Base-by-base conservation (phyloP, 2,329 filamentous ascomycete species). In the Fusarium annulatum region DNA sequence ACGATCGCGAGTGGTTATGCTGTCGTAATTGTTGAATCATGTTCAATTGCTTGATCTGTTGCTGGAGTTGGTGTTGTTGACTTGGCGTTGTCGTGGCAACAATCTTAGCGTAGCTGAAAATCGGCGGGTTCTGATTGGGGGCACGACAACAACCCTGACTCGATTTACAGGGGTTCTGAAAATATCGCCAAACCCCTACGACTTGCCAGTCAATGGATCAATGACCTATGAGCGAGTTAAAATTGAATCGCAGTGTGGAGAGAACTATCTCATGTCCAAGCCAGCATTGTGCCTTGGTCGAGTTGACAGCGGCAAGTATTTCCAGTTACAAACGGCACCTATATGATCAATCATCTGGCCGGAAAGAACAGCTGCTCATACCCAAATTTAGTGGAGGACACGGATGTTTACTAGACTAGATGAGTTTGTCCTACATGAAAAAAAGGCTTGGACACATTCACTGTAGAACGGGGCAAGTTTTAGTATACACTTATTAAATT, bases 251-350 rank as follows among this genome's bases (percentile, higher is more conserved):
- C 43, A 15, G 43, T 15, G 4, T 7, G 3, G 18, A 46, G 11
- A 7, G 43, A 28, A 8, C 4, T 0, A 46, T 28, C 8, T 19
- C 19, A 7, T 0, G 0, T 3, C 3, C 23, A 46, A n/a, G 23
- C 18, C 43, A 28, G 7, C 11, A 46, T 14, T 1, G 11, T 0
- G 19, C 3, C 0, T 28, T 28, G 12, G 0, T 28, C 23, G 8
- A 28, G 5, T 14, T 28, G 12, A 46, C 23, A 3, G 23, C 23
- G 8, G 9, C 8, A 21, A 4, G 23, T 21, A 9, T 46, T 9
- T 26, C 9, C 2, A 28, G 18, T 3, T 11, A 6, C 16, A 7
- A 26, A 26, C 1, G 11, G 7, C 42, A 14, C 23, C 16, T 8
- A 3, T 14, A 28, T 1, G 43, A 28, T 46, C 3, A 0, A 18